These are phyloP conservation scores for Cyberlindnera sargentensis DNA, from an alignment of 805 yeast genomes.

Conservation along the genomic window DNA sequence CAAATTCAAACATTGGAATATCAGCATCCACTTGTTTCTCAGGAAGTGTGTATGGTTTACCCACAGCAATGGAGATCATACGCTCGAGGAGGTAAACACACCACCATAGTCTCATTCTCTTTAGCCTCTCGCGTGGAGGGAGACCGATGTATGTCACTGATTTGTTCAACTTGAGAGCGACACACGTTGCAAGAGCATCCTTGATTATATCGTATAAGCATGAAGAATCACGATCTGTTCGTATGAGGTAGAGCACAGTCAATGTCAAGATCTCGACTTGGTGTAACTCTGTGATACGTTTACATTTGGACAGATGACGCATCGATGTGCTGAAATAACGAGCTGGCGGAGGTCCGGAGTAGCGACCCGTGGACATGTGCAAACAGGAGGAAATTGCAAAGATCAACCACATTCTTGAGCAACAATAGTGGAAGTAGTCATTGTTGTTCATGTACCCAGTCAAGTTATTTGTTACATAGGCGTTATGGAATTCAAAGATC, in stretches of 20 bases:
- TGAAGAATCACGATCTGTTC: conserved; percentile 55
- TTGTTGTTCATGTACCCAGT: conserved; percentile 30
- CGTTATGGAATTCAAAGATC: conserved; percentile 42
- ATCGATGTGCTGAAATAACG: conserved; percentile 54
- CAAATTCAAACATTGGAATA: conserved; percentile 44
- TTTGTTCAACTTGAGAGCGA: conserved; percentile 31
- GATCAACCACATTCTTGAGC: conserved; percentile 51
- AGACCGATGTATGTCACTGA: conserved; percentile 27
- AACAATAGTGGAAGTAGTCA: conserved; percentile 42
- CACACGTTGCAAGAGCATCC: conserved; percentile 44
- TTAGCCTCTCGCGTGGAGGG: conserved; percentile 25
- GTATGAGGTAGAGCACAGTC: conserved; percentile 45
- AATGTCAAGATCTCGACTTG: conserved; percentile 47
- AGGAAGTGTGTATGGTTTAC: conserved; percentile 46
- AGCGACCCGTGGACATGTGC: conserved; percentile 49
- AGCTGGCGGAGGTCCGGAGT: conserved; percentile 47
- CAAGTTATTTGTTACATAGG: conserved; percentile 33
- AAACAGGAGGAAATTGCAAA: conserved; percentile 45
- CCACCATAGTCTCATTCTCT: conserved; percentile 54
- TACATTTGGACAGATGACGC: conserved; percentile 44
- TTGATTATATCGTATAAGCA: conserved; percentile 45
- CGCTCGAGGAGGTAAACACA: conserved; percentile 56
- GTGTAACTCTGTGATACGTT: conserved; percentile 33
- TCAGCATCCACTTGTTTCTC: conserved; percentile 43
- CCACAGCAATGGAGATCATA: conserved; percentile 54